Conservation (phyloP, 257 asterid species). For the Penstemon newberryi region DNA sequence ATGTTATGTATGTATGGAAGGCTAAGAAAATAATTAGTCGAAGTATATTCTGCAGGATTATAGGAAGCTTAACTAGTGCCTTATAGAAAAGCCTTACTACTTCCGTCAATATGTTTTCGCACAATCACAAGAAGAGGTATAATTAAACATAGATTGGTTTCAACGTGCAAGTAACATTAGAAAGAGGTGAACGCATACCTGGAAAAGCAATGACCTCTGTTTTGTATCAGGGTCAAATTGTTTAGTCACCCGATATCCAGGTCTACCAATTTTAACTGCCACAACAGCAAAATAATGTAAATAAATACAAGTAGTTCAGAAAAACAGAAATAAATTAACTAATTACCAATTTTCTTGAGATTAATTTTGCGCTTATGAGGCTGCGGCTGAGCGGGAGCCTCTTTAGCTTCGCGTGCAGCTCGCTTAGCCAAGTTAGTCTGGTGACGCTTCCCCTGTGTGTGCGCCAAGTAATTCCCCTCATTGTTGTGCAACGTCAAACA, state of each 20-base stretch:
- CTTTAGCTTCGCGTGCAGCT: constrained; percentile 98
- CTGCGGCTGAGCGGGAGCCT: constrained; percentile 97
- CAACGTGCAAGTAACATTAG: not conserved
- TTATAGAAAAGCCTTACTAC: no score
- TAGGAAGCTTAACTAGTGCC: no score
- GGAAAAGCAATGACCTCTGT: constrained; percentile 94
- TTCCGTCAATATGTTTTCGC: not conserved
- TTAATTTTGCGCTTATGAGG: constrained; percentile 86
- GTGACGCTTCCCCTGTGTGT: constrained; percentile 97
- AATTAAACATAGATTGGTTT: not conserved
- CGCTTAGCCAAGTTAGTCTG: constrained; percentile 98
- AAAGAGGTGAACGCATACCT: constrained; percentile 41
- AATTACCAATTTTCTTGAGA: constrained; percentile 71
- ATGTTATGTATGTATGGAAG: no score
- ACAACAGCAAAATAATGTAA: constrained; percentile 8
- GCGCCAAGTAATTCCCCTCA: constrained; percentile 98
- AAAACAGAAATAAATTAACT: not conserved
- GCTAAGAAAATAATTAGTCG: no score
- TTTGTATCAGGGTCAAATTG: constrained; percentile 90
- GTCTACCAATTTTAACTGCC: constrained; percentile 96
- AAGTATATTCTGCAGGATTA: no score
- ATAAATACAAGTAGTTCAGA: not conserved
- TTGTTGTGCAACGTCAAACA: constrained; percentile 95
- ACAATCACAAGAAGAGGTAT: not conserved
- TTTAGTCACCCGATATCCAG: constrained; percentile 97